Conservation (phyloP, 202 grass and related monocot genomes). For the Zoysia matrella region DNA sequence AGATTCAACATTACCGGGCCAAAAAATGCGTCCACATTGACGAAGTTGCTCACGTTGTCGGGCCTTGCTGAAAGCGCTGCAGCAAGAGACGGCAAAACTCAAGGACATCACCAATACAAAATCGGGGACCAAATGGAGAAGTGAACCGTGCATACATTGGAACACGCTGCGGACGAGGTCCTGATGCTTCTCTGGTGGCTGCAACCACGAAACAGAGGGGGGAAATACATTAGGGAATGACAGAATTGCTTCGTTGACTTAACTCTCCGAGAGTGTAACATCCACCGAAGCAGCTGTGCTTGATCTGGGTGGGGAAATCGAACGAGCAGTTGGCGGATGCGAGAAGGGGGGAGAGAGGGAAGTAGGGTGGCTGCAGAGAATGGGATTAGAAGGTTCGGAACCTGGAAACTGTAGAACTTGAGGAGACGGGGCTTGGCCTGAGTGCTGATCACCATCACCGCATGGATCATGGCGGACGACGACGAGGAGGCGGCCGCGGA, state of each 20-base stretch:
- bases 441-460: slow-evolving; percentile 90
- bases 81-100: slow-evolving; percentile 15
- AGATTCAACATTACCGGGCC: slow-evolving; percentile 61
- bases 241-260: neutral
- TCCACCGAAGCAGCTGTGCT: neutral
- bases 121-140: slow-evolving; percentile 1
- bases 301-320: slow-evolving; percentile 30
- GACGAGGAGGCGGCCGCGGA: neutral
- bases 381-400: neutral
- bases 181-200: slow-evolving; percentile 95
- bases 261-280: neutral
- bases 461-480: slow-evolving; percentile 73
- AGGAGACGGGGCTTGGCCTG: slow-evolving; percentile 86
- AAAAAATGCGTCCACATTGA: slow-evolving; percentile 68
- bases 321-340: neutral
- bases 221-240: neutral
- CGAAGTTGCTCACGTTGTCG: slow-evolving; percentile 81
- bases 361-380: neutral
- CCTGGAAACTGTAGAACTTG: slow-evolving; percentile 92
- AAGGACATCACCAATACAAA: slow-evolving; percentile 3
- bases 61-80: slow-evolving; percentile 82
- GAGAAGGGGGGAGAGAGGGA: neutral
- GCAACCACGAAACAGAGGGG: slow-evolving; percentile 18
- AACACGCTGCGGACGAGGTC: slow-evolving; percentile 77
- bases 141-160: slow-evolving; percentile 50